Conservation (phyloP, 352 stramenopile genomes). For the Phytophthora agathidicida region DNA sequence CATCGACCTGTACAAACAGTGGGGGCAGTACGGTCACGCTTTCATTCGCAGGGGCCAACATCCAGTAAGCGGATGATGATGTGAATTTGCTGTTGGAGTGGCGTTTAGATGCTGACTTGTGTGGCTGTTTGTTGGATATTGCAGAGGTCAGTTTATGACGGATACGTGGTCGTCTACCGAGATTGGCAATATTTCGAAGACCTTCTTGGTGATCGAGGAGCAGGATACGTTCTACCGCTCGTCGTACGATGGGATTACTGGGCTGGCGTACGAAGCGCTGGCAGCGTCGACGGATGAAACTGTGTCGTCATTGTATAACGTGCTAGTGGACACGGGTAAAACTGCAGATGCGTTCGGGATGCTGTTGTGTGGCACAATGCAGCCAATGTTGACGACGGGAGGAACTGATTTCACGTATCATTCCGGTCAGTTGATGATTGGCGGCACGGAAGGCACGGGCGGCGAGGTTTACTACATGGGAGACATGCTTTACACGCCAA, state of each 20-base stretch:
- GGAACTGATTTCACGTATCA: slow-evolving; percentile 57
- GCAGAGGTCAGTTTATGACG: slow-evolving; percentile 70
- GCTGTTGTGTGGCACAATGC: slow-evolving; percentile 81
- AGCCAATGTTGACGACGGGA: slow-evolving; percentile 53
- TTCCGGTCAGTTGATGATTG: slow-evolving; percentile 68
- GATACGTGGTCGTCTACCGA: slow-evolving; percentile 70
- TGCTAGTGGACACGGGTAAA: slow-evolving; percentile 46
- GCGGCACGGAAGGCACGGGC: slow-evolving; percentile 59
- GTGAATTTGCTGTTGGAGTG: background rate
- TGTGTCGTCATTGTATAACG: slow-evolving; percentile 61
- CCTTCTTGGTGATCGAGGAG: slow-evolving; percentile 77
- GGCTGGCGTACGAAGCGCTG: slow-evolving; percentile 66
- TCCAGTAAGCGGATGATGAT: slow-evolving; percentile 56
- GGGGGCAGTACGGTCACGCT: slow-evolving; percentile 39
- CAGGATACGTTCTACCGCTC: slow-evolving; percentile 78
- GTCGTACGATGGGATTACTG: slow-evolving; percentile 82
- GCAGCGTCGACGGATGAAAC: slow-evolving; percentile 48
- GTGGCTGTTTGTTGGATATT: background rate
- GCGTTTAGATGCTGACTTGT: slow-evolving; percentile 8
- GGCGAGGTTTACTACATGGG: slow-evolving; percentile 67
- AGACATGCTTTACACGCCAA: slow-evolving; percentile 81
- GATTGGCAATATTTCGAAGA: slow-evolving; percentile 59
- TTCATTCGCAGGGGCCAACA: slow-evolving; percentile 66
- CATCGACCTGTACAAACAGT: slow-evolving; percentile 57
- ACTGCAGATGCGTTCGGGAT: slow-evolving; percentile 73